phyloP scores from a whole-genome alignment of 177 flowering plant species.

The Vitis hybrid region DNA sequence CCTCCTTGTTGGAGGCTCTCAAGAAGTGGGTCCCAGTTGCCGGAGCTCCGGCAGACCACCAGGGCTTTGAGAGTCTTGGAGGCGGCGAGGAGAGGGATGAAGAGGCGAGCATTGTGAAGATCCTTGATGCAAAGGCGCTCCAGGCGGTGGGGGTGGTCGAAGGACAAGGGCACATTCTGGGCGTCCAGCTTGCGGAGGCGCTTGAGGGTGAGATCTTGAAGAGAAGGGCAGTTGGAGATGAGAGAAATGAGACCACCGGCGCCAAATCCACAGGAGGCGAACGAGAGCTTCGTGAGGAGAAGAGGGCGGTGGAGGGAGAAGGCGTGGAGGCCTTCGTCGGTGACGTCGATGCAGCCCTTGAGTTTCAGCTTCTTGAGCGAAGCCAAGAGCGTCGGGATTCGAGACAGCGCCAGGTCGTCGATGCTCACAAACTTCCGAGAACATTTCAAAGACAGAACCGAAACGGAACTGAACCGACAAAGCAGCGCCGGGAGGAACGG shows the following conservation, averaged over 20 bases:
- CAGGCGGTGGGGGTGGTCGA: not conserved
- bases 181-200: constrained; percentile 16
- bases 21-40: constrained; percentile 14
- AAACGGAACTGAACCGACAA: constrained; percentile 14
- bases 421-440: constrained; percentile 8
- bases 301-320: constrained; percentile 5
- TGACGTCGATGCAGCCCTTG: constrained; percentile 11
- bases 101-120: constrained; percentile 14
- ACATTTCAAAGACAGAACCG: constrained; percentile 14
- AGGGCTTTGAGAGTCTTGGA: constrained; percentile 4
- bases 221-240: constrained; percentile 14
- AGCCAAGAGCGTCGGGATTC: not conserved
- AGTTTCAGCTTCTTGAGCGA: constrained; percentile 16
- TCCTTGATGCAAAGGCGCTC: constrained; percentile 17
- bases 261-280: constrained; percentile 14
- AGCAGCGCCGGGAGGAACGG: constrained; percentile 6
- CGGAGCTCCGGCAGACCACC: constrained; percentile 13
- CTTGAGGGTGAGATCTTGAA: constrained; percentile 17
- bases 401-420: constrained; percentile 2
- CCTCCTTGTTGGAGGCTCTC: not conserved
- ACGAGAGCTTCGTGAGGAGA: constrained; percentile 8
- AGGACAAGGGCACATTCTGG: constrained; percentile 5
- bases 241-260: constrained; percentile 7
- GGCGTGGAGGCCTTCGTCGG: constrained; percentile 16
- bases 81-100: constrained; percentile 12